phyloP scores from a whole-genome alignment of 202 grass and related monocot genomes.

The Hordeum pubiflorum region DNA sequence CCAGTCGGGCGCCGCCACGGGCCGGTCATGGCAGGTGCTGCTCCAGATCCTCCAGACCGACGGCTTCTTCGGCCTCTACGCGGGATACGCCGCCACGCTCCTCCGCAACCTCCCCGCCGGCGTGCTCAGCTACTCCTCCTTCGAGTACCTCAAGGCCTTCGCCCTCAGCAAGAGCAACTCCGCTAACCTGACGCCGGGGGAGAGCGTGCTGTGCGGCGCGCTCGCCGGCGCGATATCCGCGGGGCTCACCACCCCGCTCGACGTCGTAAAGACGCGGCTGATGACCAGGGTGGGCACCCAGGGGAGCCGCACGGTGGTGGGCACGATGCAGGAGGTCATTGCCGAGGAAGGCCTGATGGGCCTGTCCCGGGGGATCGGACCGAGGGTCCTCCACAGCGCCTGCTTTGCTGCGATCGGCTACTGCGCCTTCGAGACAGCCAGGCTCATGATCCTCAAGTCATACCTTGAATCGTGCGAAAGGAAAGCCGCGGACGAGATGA shows the following conservation, averaged over 20 bases:
- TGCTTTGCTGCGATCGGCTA: constrained; percentile 82
- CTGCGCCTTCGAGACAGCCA: constrained; percentile 74
- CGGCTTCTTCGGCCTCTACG: constrained; percentile 69
- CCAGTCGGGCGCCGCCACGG: constrained; percentile 61
- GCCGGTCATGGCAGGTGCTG: constrained; percentile 63
- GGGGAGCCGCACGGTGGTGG: constrained; percentile 55
- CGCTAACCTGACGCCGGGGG: constrained; percentile 51
- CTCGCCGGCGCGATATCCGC: constrained; percentile 78
- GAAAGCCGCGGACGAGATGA: constrained; percentile 2
- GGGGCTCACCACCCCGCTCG: constrained; percentile 65
- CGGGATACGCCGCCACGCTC: constrained; percentile 75
- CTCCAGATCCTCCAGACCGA: constrained; percentile 50
- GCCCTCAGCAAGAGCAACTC: constrained; percentile 23
- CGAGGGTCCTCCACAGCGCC: constrained; percentile 69
- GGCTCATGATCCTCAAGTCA: constrained; percentile 53
- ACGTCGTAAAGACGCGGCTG: constrained; percentile 82
- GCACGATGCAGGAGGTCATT: constrained; percentile 70
- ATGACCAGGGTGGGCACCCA: constrained; percentile 61
- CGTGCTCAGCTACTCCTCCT: constrained; percentile 85
- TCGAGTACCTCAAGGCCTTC: constrained; percentile 93
- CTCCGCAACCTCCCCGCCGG: constrained; percentile 68
- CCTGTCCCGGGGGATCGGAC: constrained; percentile 53
- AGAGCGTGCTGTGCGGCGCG: constrained; percentile 74
- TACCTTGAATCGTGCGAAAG: constrained; percentile 44
- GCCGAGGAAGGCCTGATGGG: constrained; percentile 52